phyloP scores from a whole-genome alignment of 345 rosid species.

The Toxicodendron radicans region DNA sequence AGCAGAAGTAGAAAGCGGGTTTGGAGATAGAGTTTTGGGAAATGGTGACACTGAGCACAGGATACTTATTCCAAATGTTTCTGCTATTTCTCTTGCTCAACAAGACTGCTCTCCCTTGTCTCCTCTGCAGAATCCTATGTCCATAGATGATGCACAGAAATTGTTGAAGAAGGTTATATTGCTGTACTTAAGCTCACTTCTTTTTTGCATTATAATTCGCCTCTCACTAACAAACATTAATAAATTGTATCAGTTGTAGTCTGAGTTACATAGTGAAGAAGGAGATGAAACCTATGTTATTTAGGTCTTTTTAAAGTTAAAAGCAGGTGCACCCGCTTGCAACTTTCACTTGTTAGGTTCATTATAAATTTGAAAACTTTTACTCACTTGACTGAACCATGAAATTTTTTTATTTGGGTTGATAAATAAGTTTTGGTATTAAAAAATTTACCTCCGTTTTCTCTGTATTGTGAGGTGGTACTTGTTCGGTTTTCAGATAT shows the following conservation, averaged over 20 bases:
- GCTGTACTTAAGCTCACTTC: neutral
- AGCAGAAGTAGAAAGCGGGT: conserved; percentile 73
- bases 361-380: too few species aligned
- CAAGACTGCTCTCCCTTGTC: conserved; percentile 64
- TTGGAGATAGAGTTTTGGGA: conserved; percentile 83
- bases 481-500: neutral
- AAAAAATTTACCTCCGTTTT: too few species aligned
- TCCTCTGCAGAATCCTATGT: conserved; percentile 62
- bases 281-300: neutral
- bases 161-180: conserved; percentile 68
- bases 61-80: conserved; percentile 73
- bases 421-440: too few species aligned
- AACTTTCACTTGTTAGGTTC: too few species aligned
- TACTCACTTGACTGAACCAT: too few species aligned
- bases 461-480: neutral
- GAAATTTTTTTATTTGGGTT: too few species aligned
- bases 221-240: neutral
- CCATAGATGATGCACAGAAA: conserved; percentile 52
- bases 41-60: conserved; percentile 67
- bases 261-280: neutral
- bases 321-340: too few species aligned
- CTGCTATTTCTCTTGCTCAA: conserved; percentile 75
- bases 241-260: neutral
- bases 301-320: too few species aligned
- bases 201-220: neutral